These are phyloP conservation scores for Lentinula aciculospora DNA, from an alignment of 768 basidiomycete species.

Conservation along the genomic window DNA sequence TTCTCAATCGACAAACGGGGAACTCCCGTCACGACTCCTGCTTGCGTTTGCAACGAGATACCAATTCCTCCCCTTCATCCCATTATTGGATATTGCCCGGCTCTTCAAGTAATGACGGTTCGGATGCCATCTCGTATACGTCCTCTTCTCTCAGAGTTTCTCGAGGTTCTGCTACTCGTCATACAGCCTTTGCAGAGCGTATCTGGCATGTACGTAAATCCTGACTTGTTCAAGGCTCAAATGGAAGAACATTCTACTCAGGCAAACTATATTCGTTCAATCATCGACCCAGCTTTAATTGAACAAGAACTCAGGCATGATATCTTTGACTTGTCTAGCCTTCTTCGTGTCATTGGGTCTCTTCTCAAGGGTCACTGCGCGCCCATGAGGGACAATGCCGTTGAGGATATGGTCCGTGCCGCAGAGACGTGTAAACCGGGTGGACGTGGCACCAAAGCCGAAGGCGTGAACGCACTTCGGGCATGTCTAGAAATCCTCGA, in stretches of 20 bases:
- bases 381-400: constrained; percentile 82
- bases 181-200: constrained; percentile 73
- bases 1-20: constrained; percentile 64
- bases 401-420: constrained; percentile 77
- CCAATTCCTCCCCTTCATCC: constrained; percentile 34
- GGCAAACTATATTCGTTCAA: constrained; percentile 59
- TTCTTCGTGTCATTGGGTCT: constrained; percentile 74
- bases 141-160: constrained; percentile 65
- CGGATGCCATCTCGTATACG: constrained; percentile 70
- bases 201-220: constrained; percentile 55
- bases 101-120: constrained; percentile 44
- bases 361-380: constrained; percentile 89
- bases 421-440: constrained; percentile 56
- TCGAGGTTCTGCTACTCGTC: constrained; percentile 77
- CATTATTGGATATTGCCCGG: constrained; percentile 37
- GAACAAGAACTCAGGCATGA: constrained; percentile 75
- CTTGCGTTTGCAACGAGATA: constrained; percentile 49
- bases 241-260: constrained; percentile 59
- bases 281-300: constrained; percentile 80
- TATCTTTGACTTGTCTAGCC: constrained; percentile 71
- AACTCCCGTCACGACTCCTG: constrained; percentile 41
- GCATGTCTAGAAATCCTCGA: constrained; percentile 89
- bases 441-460: constrained; percentile 47
- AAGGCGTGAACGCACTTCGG: constrained; percentile 69
- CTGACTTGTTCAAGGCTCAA: constrained; percentile 53